A percentile compares a stretch with the other conserved stretches of the same genome.
These are phyloP conservation scores for Leptosphaerulina australis DNA, from an alignment of 2,329 filamentous ascomycete species.

Conservation along the genomic window DNA sequence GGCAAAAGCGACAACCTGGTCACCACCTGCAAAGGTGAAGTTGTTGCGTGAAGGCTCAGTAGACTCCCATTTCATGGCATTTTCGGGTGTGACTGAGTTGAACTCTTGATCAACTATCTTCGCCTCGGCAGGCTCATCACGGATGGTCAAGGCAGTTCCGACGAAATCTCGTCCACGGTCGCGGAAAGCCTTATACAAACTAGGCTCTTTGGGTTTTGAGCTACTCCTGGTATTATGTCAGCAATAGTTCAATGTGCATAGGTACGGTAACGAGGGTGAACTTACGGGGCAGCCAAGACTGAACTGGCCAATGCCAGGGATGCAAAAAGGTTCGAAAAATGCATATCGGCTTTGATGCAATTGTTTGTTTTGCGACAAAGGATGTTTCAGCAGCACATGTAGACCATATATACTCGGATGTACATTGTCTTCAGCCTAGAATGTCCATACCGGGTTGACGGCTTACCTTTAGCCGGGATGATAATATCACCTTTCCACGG, in stretches of 20 bases:
- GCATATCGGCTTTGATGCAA: slow-evolving; percentile 24
- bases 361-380: slow-evolving; percentile 4
- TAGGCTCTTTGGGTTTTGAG: slow-evolving; percentile 24
- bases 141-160: slow-evolving; percentile 36
- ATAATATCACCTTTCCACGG: background rate
- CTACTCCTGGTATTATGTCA: slow-evolving; percentile 1
- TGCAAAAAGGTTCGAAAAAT: slow-evolving; percentile 34
- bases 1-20: slow-evolving; percentile 45
- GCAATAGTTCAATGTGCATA: background rate
- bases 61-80: slow-evolving; percentile 45
- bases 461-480: slow-evolving; percentile 20
- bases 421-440: background rate
- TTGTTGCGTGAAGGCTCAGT: slow-evolving; percentile 46
- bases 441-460: slow-evolving; percentile 19
- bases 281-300: slow-evolving; percentile 26
- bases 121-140: slow-evolving; percentile 32
- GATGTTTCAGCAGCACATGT: background rate
- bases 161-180: slow-evolving; percentile 32
- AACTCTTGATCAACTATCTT: slow-evolving; percentile 37
- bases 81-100: slow-evolving; percentile 37
- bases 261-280: background rate
- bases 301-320: slow-evolving; percentile 32
- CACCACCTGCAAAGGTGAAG: slow-evolving; percentile 49
- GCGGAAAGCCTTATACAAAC: slow-evolving; percentile 35
- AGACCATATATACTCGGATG: slow-evolving; percentile 13